Evolutionary conservation across 225 moss, liverwort and hornwort genomes (phyloP).

Genomic region (Climacium dendroides): DNA sequence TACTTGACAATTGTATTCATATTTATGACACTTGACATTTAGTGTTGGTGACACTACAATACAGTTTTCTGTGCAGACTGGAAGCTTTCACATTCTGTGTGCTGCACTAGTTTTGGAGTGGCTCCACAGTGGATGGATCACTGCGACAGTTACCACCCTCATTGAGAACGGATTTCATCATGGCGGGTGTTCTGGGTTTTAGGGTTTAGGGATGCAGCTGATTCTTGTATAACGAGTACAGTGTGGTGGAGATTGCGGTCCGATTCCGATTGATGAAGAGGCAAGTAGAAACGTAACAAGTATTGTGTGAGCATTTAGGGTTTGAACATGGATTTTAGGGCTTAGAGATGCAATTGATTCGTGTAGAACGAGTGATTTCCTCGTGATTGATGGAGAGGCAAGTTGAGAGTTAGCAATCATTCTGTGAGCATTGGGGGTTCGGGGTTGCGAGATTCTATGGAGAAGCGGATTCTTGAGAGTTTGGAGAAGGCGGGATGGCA

Average conservation of each 20-base stretch:
- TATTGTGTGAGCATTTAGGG: background rate
- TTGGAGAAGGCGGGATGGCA: conserved; percentile 81
- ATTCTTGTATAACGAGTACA: background rate
- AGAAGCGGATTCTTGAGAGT: conserved; percentile 24
- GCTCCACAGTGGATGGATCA: background rate
- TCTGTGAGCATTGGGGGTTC: background rate
- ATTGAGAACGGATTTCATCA: background rate
- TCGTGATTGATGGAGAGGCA: background rate
- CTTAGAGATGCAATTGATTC: background rate
- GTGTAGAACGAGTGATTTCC: background rate
- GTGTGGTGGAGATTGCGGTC: background rate
- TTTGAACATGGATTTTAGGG: background rate
- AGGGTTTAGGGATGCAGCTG: background rate
- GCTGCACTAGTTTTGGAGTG: background rate
- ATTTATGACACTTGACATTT: background rate
- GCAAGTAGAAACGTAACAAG: background rate
- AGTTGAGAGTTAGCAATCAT: background rate
- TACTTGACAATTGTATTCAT: too few species aligned
- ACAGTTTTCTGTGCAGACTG: background rate
- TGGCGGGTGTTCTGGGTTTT: background rate
- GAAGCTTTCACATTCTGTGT: background rate
- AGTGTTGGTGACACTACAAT: background rate
- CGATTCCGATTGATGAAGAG: background rate
- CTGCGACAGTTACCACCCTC: background rate
- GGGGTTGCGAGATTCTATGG: conserved; percentile 9